These are phyloP conservation scores for Xylariaceae sp. DNA, from an alignment of 2,329 filamentous ascomycete species.

Conservation along the genomic window DNA sequence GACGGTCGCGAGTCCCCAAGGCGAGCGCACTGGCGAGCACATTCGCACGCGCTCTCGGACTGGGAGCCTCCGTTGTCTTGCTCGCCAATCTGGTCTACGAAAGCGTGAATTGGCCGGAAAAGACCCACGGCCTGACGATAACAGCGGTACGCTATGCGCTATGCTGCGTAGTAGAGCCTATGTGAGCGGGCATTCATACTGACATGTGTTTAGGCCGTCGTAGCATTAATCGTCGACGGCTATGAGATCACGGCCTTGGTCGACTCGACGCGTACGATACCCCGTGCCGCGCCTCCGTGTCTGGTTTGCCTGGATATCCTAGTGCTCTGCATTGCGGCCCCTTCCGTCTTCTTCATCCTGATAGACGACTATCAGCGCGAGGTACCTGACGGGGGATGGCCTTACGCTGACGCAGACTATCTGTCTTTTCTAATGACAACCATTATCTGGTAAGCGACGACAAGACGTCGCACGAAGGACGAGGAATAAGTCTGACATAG, in stretches of 20 bases:
- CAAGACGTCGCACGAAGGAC: background rate
- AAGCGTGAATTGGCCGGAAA: conserved; percentile 23
- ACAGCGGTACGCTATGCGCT: conserved; percentile 15
- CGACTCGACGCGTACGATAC: conserved; percentile 26
- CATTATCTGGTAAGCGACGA: conserved; percentile 20
- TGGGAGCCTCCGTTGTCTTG: conserved; percentile 25
- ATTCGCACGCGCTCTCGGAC: conserved; percentile 23
- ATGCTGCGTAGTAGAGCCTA: background rate
- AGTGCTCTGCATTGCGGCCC: conserved; percentile 22
- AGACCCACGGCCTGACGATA: conserved; percentile 25
- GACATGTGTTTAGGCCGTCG: conserved; percentile 12
- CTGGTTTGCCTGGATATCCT: conserved; percentile 17
- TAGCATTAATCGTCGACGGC: conserved; percentile 24
- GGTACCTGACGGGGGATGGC: conserved; percentile 6
- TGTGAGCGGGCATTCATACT: background rate
- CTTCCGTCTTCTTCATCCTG: conserved; percentile 20
- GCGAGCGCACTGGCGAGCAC: conserved; percentile 16
- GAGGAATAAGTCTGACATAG: background rate
- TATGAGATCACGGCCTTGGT: conserved; percentile 22
- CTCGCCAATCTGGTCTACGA: conserved; percentile 27
- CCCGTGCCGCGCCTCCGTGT: conserved; percentile 16
- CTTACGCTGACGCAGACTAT: conserved; percentile 16
- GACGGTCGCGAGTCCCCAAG: conserved; percentile 21
- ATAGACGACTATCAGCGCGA: conserved; percentile 2
- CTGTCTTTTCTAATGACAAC: conserved; percentile 18